A percentile compares a stretch with the other conserved stretches of the same genome.
Conservation (phyloP, 2,329 filamentous ascomycete species). For the Penicillium expansum region DNA sequence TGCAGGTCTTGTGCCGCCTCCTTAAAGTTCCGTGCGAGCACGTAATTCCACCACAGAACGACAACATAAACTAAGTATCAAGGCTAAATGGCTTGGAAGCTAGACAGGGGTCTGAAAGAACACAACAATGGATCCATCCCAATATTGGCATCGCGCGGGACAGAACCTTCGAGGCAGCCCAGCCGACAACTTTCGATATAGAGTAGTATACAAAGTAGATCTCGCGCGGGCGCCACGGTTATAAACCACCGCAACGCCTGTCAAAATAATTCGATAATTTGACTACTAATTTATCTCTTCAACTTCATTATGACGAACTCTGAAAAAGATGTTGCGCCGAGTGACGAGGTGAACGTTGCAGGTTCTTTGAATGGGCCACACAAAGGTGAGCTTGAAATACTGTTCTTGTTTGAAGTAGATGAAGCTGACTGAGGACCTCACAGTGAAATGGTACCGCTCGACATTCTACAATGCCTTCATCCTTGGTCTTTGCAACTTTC, state of each 20-base stretch:
- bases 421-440: background rate
- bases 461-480: conserved; percentile 72
- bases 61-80: conserved; percentile 22
- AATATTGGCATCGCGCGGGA: conserved; percentile 17
- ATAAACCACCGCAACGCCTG: background rate
- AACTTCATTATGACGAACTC: conserved; percentile 10
- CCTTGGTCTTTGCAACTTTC: conserved; percentile 67
- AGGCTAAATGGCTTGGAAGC: background rate
- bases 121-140: background rate
- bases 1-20: background rate
- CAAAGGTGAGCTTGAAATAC: conserved; percentile 12
- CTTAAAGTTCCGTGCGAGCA: conserved; percentile 29
- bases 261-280: background rate
- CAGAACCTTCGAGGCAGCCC: background rate
- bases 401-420: too few relatives aligned
- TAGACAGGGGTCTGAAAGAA: background rate
- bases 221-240: background rate
- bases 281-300: background rate
- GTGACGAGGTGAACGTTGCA: conserved; percentile 19
- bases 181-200: background rate
- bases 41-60: conserved; percentile 29
- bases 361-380: conserved; percentile 5
- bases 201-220: background rate
- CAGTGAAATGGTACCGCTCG: conserved; percentile 67
- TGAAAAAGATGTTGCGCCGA: conserved; percentile 17